phyloP scores from a whole-genome alignment of 345 rosid genomes.

The Trapa bicornis region DNA sequence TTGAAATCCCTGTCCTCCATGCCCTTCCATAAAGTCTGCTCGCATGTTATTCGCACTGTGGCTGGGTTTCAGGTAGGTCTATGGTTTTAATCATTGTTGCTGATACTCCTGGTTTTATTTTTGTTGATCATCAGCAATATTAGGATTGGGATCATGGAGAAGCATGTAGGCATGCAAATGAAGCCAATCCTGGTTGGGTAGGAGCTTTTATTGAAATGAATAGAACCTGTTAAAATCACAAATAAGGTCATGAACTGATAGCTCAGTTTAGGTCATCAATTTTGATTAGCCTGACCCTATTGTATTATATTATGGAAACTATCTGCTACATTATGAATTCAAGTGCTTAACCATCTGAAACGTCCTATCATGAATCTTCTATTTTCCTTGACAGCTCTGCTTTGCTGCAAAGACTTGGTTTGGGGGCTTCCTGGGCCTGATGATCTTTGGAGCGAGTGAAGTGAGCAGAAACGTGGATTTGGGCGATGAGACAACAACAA shows the following conservation, averaged over 20 bases:
- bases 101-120: not conserved
- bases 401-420: constrained; percentile 96
- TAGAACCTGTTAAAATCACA: not conserved
- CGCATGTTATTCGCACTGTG: constrained; percentile 84
- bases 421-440: constrained; percentile 89
- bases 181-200: not conserved
- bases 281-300: not conserved
- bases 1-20: constrained; percentile 79
- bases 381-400: constrained; percentile 47
- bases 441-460: constrained; percentile 98
- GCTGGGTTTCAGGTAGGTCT: constrained; percentile 87
- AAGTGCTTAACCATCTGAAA: not conserved
- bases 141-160: not conserved
- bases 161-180: not conserved
- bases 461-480: constrained; percentile 95
- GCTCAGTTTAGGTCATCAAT: too few relatives aligned
- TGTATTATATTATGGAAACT: not conserved
- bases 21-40: constrained; percentile 89
- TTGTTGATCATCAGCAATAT: not conserved
- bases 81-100: not conserved
- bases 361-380: not conserved
- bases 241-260: too few relatives aligned
- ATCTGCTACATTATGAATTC: not conserved
- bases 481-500: constrained; percentile 91
- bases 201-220: not conserved